Conservation (phyloP, 2,329 filamentous ascomycete genomes). For the Fusarium pininemorale region DNA sequence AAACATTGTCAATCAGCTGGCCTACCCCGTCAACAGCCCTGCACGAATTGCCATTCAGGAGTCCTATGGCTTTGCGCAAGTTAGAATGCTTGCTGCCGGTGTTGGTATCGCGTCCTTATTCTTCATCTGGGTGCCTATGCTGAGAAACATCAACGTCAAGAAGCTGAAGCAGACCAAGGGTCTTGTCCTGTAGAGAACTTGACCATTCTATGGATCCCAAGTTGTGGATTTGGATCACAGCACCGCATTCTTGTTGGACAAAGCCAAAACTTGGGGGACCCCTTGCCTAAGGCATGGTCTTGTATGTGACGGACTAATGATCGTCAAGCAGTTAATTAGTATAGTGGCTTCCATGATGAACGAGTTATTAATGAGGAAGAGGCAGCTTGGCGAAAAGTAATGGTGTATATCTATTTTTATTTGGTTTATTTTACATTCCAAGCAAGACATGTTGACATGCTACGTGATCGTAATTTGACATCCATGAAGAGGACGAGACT, state of each 20-base stretch:
- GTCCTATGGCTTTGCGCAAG: constrained; percentile 59
- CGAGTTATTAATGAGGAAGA: not conserved
- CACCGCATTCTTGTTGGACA: not conserved
- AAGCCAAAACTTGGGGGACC: not conserved
- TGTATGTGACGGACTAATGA: not conserved
- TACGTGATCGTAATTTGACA: not conserved
- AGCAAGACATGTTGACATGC: not conserved
- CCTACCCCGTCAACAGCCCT: constrained; percentile 52
- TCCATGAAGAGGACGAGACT: not conserved
- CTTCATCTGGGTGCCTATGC: constrained; percentile 43
- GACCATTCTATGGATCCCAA: not conserved
- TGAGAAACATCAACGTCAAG: constrained; percentile 45
- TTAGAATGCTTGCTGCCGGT: constrained; percentile 51
- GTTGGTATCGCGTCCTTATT: constrained; percentile 42
- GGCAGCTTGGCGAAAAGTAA: not conserved
- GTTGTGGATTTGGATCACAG: not conserved
- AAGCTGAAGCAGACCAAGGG: constrained; percentile 47
- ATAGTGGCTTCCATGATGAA: not conserved
- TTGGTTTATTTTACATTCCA: not conserved
- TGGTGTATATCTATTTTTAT: not conserved
- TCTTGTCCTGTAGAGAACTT: constrained; percentile 37
- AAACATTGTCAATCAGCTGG: constrained; percentile 47
- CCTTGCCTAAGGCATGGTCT: not conserved
- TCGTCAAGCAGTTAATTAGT: not conserved
- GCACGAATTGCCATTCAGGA: constrained; percentile 54